Percentiles rank a stretch among this genome's conserved stretches.
These are phyloP conservation scores for Kingdonia uniflora DNA, from an alignment of 164 flowering plant genomes.

Conservation along the genomic window DNA sequence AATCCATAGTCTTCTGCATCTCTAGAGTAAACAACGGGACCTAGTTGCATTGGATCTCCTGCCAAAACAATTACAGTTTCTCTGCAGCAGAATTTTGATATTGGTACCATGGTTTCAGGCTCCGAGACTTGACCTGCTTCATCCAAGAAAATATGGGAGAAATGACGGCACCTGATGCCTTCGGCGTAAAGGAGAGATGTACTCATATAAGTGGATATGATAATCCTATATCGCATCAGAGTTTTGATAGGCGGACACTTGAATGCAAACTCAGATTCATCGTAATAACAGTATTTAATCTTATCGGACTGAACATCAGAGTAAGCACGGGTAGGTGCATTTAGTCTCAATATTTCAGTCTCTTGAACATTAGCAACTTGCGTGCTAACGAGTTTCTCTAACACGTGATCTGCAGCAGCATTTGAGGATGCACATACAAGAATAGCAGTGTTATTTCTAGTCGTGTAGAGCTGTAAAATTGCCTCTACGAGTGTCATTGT, in stretches of 20 bases:
- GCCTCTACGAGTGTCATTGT: constrained; percentile 80
- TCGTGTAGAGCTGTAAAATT: constrained; percentile 58
- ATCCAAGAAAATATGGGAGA: constrained; percentile 83
- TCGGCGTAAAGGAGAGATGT: constrained; percentile 58
- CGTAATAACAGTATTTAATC: constrained; percentile 48
- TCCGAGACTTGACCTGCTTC: constrained; percentile 99
- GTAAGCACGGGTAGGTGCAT: constrained; percentile 60
- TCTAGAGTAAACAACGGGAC: constrained; percentile 72
- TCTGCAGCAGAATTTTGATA: constrained; percentile 40
- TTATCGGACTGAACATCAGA: constrained; percentile 50
- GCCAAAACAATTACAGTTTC: constrained; percentile 80
- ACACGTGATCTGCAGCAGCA: constrained; percentile 79
- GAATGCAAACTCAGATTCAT: constrained; percentile 39
- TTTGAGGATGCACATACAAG: constrained; percentile 94
- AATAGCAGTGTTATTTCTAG: constrained; percentile 26
- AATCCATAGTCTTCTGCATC: constrained; percentile 59
- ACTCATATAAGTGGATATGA: constrained; percentile 85
- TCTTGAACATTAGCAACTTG: constrained; percentile 25
- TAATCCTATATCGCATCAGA: constrained; percentile 42
- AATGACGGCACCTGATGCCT: constrained; percentile 57
- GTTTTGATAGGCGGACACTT: constrained; percentile 49
- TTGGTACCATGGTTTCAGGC: constrained; percentile 84
- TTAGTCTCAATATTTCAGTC: constrained; percentile 61
- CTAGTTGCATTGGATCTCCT: constrained; percentile 92
- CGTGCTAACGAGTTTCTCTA: constrained; percentile 41